These are phyloP conservation scores for Clausena lansium DNA, from an alignment of 345 rosid genomes.

Conservation along the genomic window DNA sequence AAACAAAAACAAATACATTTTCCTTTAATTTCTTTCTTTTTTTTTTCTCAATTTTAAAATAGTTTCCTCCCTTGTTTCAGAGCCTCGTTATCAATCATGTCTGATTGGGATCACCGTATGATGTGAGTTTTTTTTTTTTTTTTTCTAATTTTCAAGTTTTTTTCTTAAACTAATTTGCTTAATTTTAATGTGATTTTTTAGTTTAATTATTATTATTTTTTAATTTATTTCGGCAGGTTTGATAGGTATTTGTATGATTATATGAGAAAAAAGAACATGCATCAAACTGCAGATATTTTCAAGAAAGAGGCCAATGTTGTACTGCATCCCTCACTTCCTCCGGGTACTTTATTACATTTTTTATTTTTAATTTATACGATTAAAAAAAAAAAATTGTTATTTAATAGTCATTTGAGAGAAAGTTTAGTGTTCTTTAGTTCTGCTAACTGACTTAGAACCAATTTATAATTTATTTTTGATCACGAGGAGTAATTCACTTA, in stretches of 20 bases:
- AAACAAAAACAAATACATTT: not conserved
- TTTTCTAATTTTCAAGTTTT: not conserved
- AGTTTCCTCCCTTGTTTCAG: not conserved
- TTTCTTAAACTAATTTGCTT: not conserved
- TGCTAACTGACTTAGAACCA: not conserved
- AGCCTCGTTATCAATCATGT: constrained; percentile 1
- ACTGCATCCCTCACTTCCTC: not conserved
- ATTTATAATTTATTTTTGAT: not conserved
- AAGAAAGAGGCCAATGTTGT: not conserved
- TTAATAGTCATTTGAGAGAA: not conserved
- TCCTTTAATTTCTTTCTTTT: not conserved
- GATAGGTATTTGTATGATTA: constrained; percentile 14
- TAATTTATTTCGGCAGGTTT: constrained; percentile 8
- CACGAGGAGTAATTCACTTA: not conserved
- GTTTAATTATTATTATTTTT: not conserved
- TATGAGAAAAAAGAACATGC: constrained; percentile 13
- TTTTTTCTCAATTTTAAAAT: not conserved
- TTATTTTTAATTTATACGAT: not conserved
- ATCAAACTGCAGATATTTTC: constrained; percentile 12
- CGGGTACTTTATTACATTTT: not conserved
- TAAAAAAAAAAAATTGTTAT: too few species aligned
- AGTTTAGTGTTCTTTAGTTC: not conserved
- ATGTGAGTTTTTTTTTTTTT: constrained; percentile 11
- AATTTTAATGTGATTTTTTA: not conserved
- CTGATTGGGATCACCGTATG: not conserved